Base-by-base conservation (phyloP, 2,329 filamentous ascomycete genomes). In the Hypoxylon sp. region DNA sequence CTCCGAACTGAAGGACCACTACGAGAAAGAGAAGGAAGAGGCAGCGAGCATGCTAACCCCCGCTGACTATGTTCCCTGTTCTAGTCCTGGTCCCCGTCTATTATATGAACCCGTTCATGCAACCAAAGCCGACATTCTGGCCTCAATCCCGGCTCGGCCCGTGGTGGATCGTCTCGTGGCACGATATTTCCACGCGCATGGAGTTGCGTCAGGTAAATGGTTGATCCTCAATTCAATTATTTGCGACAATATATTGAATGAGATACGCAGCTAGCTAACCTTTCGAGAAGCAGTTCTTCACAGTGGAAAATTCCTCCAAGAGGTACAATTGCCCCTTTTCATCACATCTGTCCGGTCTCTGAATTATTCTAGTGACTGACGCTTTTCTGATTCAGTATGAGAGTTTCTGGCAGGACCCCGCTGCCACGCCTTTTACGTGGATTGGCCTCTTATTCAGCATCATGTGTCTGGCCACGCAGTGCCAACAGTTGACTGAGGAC, bases 381-480 rank as follows among this genome's bases (percentile, higher is more conserved):
- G 26, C n/a, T 19, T 35, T 29, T 37, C 39, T 22, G 8, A 8
- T 44, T 22, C n/a, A 59, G 56, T 64, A 64, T n/a, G 53, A 51
- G 29, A 29, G 50, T 22, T 64, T 64, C 29, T 64, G 61, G 61
- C 26, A 42, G 14, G 33, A 52, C 8, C 61, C 61, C 5, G 46
- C 46, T 6, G 33, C 29, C n/a, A 31, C 37, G 10, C 39, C 61
- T 19, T 35, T 53, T 33, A 53, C 52, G 10, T 64, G 53, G 61
- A n/a, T 64, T 8, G 61, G 53, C 3, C 61, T 64, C 13, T 22
- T 64, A 19, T 64, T 58, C 48, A 46, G 46, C 35, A 46, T 58
- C 29, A 64, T 64, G 54, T 35, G 44, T 14, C n/a, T 58, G 9
- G 57, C 61, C 19, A 54, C 53, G n/a, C 54, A 57, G 11, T 31